Conservation (phyloP, 2,329 filamentous ascomycete species). For the Fusarium torulosum region DNA sequence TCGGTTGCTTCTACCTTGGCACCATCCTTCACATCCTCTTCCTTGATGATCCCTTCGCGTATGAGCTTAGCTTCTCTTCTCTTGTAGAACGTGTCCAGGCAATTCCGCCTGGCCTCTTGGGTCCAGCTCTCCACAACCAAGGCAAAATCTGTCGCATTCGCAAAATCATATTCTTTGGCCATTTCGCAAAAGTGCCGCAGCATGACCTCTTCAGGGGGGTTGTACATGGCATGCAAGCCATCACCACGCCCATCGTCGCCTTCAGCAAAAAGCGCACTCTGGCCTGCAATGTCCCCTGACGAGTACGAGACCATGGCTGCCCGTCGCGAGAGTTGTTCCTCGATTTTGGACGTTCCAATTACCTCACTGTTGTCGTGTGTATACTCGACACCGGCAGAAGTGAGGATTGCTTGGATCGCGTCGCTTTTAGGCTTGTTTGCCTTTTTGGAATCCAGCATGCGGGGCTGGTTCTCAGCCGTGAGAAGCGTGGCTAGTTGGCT, state of each 20-base stretch:
- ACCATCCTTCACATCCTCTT: constrained; percentile 46
- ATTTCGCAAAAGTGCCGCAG: constrained; percentile 91
- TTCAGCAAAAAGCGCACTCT: constrained; percentile 70
- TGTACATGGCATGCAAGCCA: constrained; percentile 63
- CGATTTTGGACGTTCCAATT: constrained; percentile 91
- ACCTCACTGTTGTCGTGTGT: constrained; percentile 98
- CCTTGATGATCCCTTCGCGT: constrained; percentile 45
- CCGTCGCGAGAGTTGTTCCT: constrained; percentile 82
- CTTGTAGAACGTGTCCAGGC: constrained; percentile 83
- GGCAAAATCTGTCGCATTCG: constrained; percentile 84
- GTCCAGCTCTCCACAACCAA: constrained; percentile 92
- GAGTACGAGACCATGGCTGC: constrained; percentile 72
- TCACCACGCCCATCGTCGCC: constrained; percentile 55
- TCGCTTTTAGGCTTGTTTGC: constrained; percentile 68
- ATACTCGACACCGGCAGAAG: constrained; percentile 90
- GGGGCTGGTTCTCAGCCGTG: constrained; percentile 61
- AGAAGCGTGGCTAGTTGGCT: constrained; percentile 74
- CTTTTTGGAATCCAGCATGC: constrained; percentile 52
- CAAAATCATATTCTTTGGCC: constrained; percentile 82
- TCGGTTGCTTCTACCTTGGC: constrained; percentile 25
- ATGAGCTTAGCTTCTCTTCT: constrained; percentile 68
- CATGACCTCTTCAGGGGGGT: constrained; percentile 80
- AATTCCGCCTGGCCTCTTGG: constrained; percentile 82
- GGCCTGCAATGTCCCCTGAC: constrained; percentile 60
- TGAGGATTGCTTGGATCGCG: constrained; percentile 88